These are phyloP conservation scores for Saksenaea vasiformis DNA, from an alignment of 371 early-diverging fungal species.

Conservation along the genomic window DNA sequence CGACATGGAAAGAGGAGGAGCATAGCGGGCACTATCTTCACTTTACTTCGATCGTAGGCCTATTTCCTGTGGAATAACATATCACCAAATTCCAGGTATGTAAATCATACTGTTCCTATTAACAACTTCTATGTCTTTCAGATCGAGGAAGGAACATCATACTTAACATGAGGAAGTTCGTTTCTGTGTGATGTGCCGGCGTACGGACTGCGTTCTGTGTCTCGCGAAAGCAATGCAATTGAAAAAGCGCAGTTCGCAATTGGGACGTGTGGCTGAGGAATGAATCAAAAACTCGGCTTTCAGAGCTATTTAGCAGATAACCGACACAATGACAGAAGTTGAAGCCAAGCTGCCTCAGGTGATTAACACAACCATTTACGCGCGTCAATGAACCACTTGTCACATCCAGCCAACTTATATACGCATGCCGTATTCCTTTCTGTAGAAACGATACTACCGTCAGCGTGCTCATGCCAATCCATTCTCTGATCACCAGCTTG, in stretches of 20 bases:
- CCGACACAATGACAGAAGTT: not conserved
- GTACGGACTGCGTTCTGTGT: no score
- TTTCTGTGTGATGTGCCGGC: no score
- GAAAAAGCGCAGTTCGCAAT: not conserved
- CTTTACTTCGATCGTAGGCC: no score
- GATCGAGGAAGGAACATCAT: no score
- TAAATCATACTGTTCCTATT: no score
- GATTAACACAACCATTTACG: not conserved
- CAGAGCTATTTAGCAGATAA: not conserved
- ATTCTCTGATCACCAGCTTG: constrained; percentile 93
- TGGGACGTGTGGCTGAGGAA: not conserved
- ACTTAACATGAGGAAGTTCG: no score
- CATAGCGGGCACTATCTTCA: no score
- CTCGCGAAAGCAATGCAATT: no score
- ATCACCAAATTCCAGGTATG: no score
- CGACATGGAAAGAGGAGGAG: no score
- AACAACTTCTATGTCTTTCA: no score
- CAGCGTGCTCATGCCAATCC: constrained; percentile 99
- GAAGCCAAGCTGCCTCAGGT: constrained; percentile 47
- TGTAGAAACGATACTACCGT: constrained; percentile 87
- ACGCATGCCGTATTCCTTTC: constrained; percentile 7
- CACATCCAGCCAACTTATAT: not conserved
- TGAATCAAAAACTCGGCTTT: not conserved
- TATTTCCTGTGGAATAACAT: no score
- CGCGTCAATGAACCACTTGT: not conserved